Evolutionary conservation across 1,284 basidiomycete species (phyloP).

Genomic region (Lentinus polychrous): DNA sequence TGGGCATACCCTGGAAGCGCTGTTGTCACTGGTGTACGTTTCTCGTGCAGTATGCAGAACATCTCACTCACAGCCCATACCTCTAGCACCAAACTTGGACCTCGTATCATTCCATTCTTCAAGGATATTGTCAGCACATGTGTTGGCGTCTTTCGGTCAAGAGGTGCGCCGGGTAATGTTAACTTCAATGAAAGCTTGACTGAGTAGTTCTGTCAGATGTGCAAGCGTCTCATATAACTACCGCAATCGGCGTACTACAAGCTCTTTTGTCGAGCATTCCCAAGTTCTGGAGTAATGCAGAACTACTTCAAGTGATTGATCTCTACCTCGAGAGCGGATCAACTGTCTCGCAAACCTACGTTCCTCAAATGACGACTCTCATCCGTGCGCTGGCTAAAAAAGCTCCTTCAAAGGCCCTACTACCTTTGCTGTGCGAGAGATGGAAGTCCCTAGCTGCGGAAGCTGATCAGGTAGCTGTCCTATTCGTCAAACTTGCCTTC

Average conservation of each 20-base stretch:
- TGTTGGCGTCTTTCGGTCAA: slow-evolving; percentile 40
- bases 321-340: slow-evolving; percentile 42
- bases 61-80: slow-evolving; percentile 4
- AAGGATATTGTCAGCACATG: slow-evolving; percentile 62
- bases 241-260: slow-evolving; percentile 43
- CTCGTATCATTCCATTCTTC: slow-evolving; percentile 80
- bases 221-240: slow-evolving; percentile 19
- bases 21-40: slow-evolving; percentile 58
- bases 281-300: slow-evolving; percentile 63
- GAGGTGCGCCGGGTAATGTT: slow-evolving; percentile 22
- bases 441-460: slow-evolving; percentile 37
- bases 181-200: too few species aligned
- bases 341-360: slow-evolving; percentile 20
- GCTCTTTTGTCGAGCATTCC: slow-evolving; percentile 56
- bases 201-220: background rate
- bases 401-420: slow-evolving; percentile 57
- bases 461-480: slow-evolving; percentile 10
- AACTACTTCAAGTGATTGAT: slow-evolving; percentile 48
- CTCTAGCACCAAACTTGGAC: slow-evolving; percentile 67
- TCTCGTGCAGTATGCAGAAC: background rate
- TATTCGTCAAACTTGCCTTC: background rate
- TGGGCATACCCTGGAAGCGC: slow-evolving; percentile 39
- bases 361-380: slow-evolving; percentile 29
- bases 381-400: slow-evolving; percentile 63
- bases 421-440: slow-evolving; percentile 54